phyloP scores from a whole-genome alignment of 208 protist species.

The Acanthamoeba healyi region DNA sequence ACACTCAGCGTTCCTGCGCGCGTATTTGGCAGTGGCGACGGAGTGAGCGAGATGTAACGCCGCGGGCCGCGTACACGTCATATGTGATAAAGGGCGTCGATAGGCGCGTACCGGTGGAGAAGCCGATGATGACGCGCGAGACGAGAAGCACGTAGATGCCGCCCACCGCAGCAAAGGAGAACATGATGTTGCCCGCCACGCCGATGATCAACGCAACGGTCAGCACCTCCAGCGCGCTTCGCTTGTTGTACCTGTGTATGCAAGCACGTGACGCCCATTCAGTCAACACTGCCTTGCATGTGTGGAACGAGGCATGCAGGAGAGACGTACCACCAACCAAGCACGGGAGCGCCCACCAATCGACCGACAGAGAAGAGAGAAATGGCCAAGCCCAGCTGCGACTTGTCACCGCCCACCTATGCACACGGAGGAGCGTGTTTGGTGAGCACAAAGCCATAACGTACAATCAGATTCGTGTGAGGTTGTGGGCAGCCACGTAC shows the following conservation, averaged over 20 bases:
- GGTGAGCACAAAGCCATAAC: neutral
- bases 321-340: neutral
- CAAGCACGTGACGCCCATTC: too few relatives aligned
- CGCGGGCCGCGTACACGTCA: neutral
- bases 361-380: conserved; percentile 29
- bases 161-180: conserved; percentile 8
- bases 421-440: neutral
- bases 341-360: neutral
- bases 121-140: conserved; percentile 28
- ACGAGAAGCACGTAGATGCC: conserved; percentile 18
- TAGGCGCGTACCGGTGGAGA: neutral
- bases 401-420: conserved; percentile 15
- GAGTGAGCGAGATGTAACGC: too few relatives aligned
- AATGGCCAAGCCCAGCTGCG: conserved; percentile 14
- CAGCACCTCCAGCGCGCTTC: conserved; percentile 6
- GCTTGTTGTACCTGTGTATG: conserved; percentile 2
- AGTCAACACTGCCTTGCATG: neutral
- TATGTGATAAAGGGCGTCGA: neutral
- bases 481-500: neutral
- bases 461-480: neutral
- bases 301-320: neutral
- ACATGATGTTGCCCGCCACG: conserved; percentile 12
- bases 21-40: neutral
- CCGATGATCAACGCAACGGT: neutral
- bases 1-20: neutral